A percentile compares a stretch with the other conserved stretches of the same genome.
Evolutionary conservation across 176 grass and related monocot species (phyloP).

Genomic region (Phoenix dactylifera): DNA sequence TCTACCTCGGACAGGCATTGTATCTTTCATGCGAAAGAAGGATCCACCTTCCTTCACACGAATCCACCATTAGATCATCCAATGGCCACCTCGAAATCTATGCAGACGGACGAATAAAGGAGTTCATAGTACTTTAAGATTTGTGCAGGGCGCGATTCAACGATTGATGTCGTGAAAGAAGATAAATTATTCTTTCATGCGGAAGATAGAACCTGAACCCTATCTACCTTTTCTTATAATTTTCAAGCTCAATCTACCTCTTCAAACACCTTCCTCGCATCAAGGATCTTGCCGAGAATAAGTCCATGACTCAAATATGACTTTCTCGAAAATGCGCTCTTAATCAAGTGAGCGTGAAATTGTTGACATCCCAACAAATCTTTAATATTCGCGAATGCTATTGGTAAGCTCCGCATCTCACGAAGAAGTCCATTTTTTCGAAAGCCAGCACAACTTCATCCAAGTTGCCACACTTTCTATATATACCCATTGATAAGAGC

Average conservation of each 20-base stretch:
- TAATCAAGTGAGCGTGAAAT: conserved; percentile 27
- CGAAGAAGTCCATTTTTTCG: neutral
- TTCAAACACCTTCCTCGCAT: conserved; percentile 24
- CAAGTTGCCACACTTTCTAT: conserved; percentile 20
- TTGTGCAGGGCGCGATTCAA: too few species aligned
- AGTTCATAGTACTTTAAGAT: too few species aligned
- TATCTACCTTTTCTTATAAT: too few species aligned
- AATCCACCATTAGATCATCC: too few species aligned
- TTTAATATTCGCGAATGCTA: conserved; percentile 13
- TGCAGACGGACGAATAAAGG: too few species aligned
- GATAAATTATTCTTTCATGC: too few species aligned
- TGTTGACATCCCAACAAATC: conserved; percentile 14
- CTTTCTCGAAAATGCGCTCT: conserved; percentile 5
- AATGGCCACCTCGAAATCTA: too few species aligned
- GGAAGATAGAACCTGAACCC: too few species aligned
- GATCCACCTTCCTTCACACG: too few species aligned
- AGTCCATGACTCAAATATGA: conserved; percentile 20
- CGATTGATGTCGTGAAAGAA: too few species aligned
- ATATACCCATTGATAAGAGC: conserved; percentile 31
- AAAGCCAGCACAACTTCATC: conserved; percentile 14
- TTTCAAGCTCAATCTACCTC: neutral
- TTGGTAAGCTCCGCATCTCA: conserved; percentile 20
- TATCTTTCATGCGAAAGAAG: too few species aligned
- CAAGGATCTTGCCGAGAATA: conserved; percentile 17
- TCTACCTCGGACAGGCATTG: too few species aligned